Conservation (phyloP, 139 green algal genomes). For the Mesostigma viride region DNA sequence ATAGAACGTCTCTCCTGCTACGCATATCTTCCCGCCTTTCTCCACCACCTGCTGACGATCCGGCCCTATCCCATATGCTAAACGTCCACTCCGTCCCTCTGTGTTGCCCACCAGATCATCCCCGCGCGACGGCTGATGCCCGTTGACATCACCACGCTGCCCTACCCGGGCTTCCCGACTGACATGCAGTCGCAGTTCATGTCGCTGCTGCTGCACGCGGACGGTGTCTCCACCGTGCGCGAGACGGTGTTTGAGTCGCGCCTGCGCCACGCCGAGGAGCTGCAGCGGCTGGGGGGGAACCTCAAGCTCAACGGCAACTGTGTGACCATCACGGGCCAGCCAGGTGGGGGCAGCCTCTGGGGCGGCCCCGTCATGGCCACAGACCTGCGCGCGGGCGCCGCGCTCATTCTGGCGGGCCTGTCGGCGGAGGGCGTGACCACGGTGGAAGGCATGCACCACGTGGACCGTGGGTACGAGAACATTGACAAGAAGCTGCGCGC, state of each 20-base stretch:
- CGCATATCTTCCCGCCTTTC: too few species aligned
- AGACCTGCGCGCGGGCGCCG: constrained; percentile 38
- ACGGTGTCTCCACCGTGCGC: constrained; percentile 23
- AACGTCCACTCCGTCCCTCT: too few species aligned
- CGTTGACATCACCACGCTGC: constrained; percentile 34
- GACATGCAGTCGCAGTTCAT: constrained; percentile 47
- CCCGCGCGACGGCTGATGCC: constrained; percentile 3
- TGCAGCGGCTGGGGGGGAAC: constrained; percentile 37
- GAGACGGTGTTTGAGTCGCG: constrained; percentile 47
- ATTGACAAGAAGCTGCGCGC: constrained; percentile 37
- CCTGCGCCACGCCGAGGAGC: constrained; percentile 41
- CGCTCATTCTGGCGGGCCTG: constrained; percentile 44
- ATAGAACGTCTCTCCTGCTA: too few species aligned
- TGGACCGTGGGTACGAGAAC: constrained; percentile 42
- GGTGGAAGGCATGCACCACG: constrained; percentile 26
- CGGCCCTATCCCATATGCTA: too few species aligned
- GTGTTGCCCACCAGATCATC: too few species aligned
- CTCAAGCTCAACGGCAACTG: constrained; percentile 32
- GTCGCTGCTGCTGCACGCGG: constrained; percentile 25
- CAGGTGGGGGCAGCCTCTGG: constrained; percentile 8
- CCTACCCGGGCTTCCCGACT: constrained; percentile 47
- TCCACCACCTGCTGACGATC: too few species aligned
- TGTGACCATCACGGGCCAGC: constrained; percentile 20
- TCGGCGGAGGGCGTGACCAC: constrained; percentile 37
- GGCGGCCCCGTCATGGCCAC: constrained; percentile 32